Evolutionary conservation across 2,329 filamentous ascomycete species (phyloP), one percentile per base, ranked within the genome.

Genomic region (Dactylonectria macrodidyma): DNA sequence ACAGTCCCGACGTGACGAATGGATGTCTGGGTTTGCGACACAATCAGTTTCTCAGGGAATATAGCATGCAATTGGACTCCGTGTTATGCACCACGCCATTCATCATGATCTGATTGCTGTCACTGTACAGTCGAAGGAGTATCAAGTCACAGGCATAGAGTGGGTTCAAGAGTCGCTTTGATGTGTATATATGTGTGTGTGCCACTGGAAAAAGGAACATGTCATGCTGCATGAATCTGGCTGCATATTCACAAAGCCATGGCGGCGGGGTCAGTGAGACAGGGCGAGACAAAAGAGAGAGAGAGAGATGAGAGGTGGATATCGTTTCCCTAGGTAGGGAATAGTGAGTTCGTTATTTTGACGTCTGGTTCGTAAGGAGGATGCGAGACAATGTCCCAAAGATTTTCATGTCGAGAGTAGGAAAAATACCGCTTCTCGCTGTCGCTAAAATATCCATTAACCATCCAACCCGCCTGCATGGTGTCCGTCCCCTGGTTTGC

Each of bases 371-470:
- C 62, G 67, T 73, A 68, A 65, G 65, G 54, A 55, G 59, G 66
- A 50, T 56, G 59, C 59, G 66, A 70, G 46, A 66, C 57, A 66
- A 44, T 61, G 47, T 59, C 62, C 59, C 56, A 60, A 71, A 65
- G 60, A 66, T 62, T 72, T 65, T 64, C 26, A 70, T 59, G 61
- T 66, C 48, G 61, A 71, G 64, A 73, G 59, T 68, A 68, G 56
- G 54, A 65, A 65, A 59, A 67, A 65, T 61, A 70, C 71, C 70
- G 54, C 67, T 70, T 72, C 63, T 75, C 65, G 68, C 72, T 67
- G 59, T 64, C 67, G 66, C 61, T 64, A 66, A 71, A 70, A 57
- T 14, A 67, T 56, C 48, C 57, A 73, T 71, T 58, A 67, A 71
- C 71, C 66, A 59, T 55, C 54, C 67, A 34, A 58, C 54, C 57